Base-by-base conservation (phyloP, 352 stramenopile genomes). In the Phytophthora pinifolia region DNA sequence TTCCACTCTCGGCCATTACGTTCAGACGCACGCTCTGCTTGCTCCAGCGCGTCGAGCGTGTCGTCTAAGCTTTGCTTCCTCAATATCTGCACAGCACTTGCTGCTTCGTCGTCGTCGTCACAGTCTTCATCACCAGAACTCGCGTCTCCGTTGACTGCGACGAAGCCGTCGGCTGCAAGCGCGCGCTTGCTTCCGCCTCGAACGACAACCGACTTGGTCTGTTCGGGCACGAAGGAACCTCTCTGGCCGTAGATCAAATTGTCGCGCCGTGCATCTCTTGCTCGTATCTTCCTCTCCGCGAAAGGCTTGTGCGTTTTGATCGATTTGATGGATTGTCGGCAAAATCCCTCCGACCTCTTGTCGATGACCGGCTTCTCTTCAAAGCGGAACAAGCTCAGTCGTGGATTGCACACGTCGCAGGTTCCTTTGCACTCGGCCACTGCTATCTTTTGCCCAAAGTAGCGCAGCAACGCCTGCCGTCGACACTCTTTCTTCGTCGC, bases 361-460 rank as follows among this genome's bases (percentile, higher is more conserved):
- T 66, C 50, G 5, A 68, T 27, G 4, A 59, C 30, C 4, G 42
- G 33, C 6, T 67, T 62, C 31, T 70, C 67, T 43, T 72, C 74
- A 31, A 81, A 77, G 17, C 70, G 74, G 18, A 88, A 88, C 18
- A 70, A 70, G 37, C 73, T 63, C 4, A 88, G 72, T 34, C 60
- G 61, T 3, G 78, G 73, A 45, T 85, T 78, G 62, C 75, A 86
- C 27, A 85, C 78, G 38, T 86, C 75, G 32, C 78, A 86, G 12
- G 61, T 80, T 9, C 66, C 57, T 9, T 65, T 44, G 46, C 77
- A 88, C 14, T 83, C 70, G 0, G 58, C 33, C 29, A 81, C 72
- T 0, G 62, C 61, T 15, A 85, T 72, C 15, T 70, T 53, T 49
- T 86, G 75, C 0, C 69, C 78, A 54, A 86, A 85, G 36, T 86